These are phyloP conservation scores for Vigna hirtella DNA, from an alignment of 306 rosid genomes.

Conservation along the genomic window DNA sequence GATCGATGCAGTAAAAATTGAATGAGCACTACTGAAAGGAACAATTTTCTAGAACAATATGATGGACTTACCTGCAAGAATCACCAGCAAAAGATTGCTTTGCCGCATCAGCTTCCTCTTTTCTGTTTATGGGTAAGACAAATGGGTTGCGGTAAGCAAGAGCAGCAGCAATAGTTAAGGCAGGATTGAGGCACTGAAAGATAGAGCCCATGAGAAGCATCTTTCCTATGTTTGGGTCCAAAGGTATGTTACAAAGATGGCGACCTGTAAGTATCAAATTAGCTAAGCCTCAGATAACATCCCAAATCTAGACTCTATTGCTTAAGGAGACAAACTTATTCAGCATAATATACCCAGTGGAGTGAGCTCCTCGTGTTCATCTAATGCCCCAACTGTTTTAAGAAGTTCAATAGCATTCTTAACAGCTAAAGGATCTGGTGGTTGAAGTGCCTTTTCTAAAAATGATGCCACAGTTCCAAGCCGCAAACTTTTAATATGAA, in stretches of 20 bases:
- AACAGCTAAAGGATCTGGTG: constrained; percentile 94
- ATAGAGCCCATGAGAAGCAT: constrained; percentile 99
- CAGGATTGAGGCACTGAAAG: constrained; percentile 96
- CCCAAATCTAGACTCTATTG: constrained; percentile 37
- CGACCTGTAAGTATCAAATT: constrained; percentile 60
- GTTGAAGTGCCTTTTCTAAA: constrained; percentile 95
- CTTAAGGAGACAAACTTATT: constrained; percentile 37
- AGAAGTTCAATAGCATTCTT: constrained; percentile 95
- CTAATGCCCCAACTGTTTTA: constrained; percentile 90
- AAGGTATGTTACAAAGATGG: constrained; percentile 90
- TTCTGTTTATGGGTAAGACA: constrained; percentile 83
- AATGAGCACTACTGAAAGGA: constrained; percentile 19
- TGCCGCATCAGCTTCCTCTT: constrained; percentile 95
- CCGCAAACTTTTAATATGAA: constrained; percentile 92
- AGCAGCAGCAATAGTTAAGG: constrained; percentile 94
- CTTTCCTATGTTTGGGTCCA: constrained; percentile 99
- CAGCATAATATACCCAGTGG: constrained; percentile 71
- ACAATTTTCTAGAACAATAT: constrained; percentile 18
- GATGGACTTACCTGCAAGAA: constrained; percentile 78
- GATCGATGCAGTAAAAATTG: constrained; percentile 23
- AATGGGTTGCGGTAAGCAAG: constrained; percentile 95
- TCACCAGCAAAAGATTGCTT: constrained; percentile 84
- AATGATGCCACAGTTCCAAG: constrained; percentile 90
- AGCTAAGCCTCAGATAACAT: constrained; percentile 42
- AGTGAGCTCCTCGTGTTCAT: constrained; percentile 89